A percentile compares a stretch with the other conserved stretches of the same genome.
These are phyloP conservation scores for Orbilia oligospora DNA, from an alignment of 2,329 filamentous ascomycete genomes.

Conservation along the genomic window DNA sequence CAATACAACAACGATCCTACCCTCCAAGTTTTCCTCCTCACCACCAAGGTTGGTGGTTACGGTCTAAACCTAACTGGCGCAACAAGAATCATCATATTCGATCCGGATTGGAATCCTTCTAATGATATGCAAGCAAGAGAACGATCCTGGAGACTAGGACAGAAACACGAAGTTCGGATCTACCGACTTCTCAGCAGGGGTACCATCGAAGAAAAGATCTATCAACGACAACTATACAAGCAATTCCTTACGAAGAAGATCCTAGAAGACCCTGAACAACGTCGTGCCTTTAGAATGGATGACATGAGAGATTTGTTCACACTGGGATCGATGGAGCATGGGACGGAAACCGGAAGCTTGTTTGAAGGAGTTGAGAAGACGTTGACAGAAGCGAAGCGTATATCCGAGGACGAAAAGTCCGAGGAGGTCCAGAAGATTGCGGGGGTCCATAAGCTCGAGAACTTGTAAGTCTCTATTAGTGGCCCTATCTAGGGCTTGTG, in stretches of 20 bases:
- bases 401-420: slow-evolving; percentile 64
- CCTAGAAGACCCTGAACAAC: slow-evolving; percentile 91
- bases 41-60: slow-evolving; percentile 93
- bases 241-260: slow-evolving; percentile 98
- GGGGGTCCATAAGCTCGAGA: slow-evolving; percentile 77
- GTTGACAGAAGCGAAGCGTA: slow-evolving; percentile 69
- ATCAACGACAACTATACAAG: slow-evolving; percentile 98
- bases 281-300: slow-evolving; percentile 82
- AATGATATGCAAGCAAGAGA: slow-evolving; percentile 96
- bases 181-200: slow-evolving; percentile 98
- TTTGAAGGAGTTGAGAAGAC: slow-evolving; percentile 90
- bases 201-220: slow-evolving; percentile 99
- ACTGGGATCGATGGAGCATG: slow-evolving; percentile 76
- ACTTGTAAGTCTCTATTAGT: slow-evolving; percentile 71
- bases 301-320: slow-evolving; percentile 94
- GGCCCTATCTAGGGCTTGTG: background rate
- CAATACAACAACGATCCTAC: slow-evolving; percentile 87
- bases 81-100: slow-evolving; percentile 96
- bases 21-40: slow-evolving; percentile 90
- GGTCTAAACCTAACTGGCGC: slow-evolving; percentile 96
- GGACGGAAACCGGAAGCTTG: slow-evolving; percentile 85
- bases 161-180: slow-evolving; percentile 94
- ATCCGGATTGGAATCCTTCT: slow-evolving; percentile 94
- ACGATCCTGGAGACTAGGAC: slow-evolving; percentile 93
- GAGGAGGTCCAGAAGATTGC: slow-evolving; percentile 69